These are phyloP conservation scores for Fusarium oxysporum DNA, from an alignment of 2,329 filamentous ascomycete species.

Conservation along the genomic window DNA sequence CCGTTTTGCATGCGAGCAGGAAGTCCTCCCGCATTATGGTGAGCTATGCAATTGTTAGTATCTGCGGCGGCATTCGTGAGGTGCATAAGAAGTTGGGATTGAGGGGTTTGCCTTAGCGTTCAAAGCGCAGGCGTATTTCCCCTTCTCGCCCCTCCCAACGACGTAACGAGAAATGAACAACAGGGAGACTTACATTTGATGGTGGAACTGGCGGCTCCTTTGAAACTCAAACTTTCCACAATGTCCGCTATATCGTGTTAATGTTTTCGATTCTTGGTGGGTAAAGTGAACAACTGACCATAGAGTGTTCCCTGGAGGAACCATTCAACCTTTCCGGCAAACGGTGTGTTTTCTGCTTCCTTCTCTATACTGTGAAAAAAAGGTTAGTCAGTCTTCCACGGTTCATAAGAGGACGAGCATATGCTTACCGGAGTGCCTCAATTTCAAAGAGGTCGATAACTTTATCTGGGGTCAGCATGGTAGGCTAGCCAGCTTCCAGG, in stretches of 20 bases:
- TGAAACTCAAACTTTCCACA: conserved; percentile 24
- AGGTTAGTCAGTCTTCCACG: neutral
- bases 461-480: neutral
- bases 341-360: neutral
- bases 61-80: neutral
- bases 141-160: neutral
- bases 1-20: conserved; percentile 41
- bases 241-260: neutral
- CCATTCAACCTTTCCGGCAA: neutral
- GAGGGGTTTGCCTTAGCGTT: neutral
- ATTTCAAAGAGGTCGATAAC: neutral
- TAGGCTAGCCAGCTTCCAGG: neutral
- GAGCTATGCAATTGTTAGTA: neutral
- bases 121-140: neutral
- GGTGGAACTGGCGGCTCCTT: conserved; percentile 21
- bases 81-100: neutral
- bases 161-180: neutral
- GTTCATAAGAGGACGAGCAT: neutral
- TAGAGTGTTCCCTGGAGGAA: neutral
- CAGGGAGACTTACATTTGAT: neutral
- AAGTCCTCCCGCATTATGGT: neutral
- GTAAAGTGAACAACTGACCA: conserved; percentile 1
- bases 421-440: neutral
- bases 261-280: neutral
- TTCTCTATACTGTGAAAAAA: neutral